Percentiles rank a stretch among this genome's conserved stretches.
Conservation (phyloP, 305 asterid genomes). For the Fraxinus latifolia region DNA sequence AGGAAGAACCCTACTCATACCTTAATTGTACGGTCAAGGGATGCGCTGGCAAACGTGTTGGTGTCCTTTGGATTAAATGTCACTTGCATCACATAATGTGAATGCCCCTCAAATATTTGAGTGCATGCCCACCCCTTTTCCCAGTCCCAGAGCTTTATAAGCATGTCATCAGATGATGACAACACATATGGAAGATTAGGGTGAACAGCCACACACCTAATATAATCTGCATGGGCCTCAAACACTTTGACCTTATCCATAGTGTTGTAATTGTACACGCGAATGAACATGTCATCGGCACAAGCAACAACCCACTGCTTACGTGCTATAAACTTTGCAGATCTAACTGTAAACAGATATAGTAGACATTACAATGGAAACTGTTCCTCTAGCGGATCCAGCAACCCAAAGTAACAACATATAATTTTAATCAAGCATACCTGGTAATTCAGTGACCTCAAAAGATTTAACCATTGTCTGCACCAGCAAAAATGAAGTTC, state of each 20-base stretch:
- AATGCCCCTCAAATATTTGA: slow-evolving; percentile 69
- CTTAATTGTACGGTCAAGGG: slow-evolving; percentile 68
- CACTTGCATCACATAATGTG: slow-evolving; percentile 70
- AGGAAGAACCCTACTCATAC: slow-evolving; percentile 22
- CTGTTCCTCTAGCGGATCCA: slow-evolving; percentile 6
- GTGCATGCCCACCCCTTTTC: slow-evolving; percentile 61
- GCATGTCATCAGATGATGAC: slow-evolving; percentile 66
- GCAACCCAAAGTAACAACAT: slow-evolving; percentile 18
- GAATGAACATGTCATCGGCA: slow-evolving; percentile 62
- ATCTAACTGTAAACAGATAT: slow-evolving; percentile 47
- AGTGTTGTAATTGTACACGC: slow-evolving; percentile 63
- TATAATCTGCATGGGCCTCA: slow-evolving; percentile 66
- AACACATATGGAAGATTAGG: slow-evolving; percentile 63
- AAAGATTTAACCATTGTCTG: slow-evolving; percentile 92
- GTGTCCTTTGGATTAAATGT: slow-evolving; percentile 66
- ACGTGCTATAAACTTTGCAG: slow-evolving; percentile 61
- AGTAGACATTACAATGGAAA: slow-evolving; percentile 22
- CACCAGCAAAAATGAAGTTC: slow-evolving; percentile 35
- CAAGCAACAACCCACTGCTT: slow-evolving; percentile 63
- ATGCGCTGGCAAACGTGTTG: slow-evolving; percentile 67
- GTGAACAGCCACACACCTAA: slow-evolving; percentile 67
- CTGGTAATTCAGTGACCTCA: slow-evolving; percentile 94
- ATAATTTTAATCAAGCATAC: slow-evolving; percentile 37
- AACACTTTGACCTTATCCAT: slow-evolving; percentile 57
- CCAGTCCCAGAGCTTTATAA: slow-evolving; percentile 74